Conservation (phyloP, 129 eudicot species). For the Chrysanthemum makinoi region DNA sequence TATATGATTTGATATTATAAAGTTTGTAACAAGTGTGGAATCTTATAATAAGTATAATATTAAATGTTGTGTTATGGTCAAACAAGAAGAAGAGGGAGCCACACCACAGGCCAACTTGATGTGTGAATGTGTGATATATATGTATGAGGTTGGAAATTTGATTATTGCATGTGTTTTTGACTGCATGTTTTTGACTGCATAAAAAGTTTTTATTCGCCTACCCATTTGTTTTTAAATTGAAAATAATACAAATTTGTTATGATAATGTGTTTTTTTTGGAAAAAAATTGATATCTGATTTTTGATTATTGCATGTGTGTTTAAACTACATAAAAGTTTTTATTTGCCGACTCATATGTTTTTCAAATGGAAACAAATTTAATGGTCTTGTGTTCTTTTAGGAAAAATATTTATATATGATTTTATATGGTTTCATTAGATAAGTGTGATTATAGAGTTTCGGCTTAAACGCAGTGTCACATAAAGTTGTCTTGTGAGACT, state of each 20-base stretch:
- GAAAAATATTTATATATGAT: no score
- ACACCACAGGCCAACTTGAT: conserved; percentile 27
- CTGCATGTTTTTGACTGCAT: no score
- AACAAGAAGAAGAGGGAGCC: conserved; percentile 13
- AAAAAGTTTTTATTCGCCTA: background rate
- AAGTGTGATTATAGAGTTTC: background rate
- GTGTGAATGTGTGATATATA: conserved; percentile 3
- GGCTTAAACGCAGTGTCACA: background rate
- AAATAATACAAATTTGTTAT: no score
- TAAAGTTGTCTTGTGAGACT: no score
- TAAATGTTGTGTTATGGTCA: conserved; percentile 18
- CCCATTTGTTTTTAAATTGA: background rate
- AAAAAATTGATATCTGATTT: no score
- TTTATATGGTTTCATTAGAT: background rate
- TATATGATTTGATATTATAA: background rate
- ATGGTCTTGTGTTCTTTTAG: no score
- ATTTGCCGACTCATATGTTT: no score
- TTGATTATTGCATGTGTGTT: no score
- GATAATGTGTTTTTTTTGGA: no score
- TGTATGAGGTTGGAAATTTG: conserved; percentile 6
- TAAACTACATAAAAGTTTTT: no score
- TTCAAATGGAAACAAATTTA: no score
- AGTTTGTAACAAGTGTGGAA: conserved; percentile 9
- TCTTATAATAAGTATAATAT: conserved; percentile 13
- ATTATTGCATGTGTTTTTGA: conserved; percentile 17